phyloP scores from a whole-genome alignment of 805 yeast genomes.

The Scheffersomyces coipomensis region DNA sequence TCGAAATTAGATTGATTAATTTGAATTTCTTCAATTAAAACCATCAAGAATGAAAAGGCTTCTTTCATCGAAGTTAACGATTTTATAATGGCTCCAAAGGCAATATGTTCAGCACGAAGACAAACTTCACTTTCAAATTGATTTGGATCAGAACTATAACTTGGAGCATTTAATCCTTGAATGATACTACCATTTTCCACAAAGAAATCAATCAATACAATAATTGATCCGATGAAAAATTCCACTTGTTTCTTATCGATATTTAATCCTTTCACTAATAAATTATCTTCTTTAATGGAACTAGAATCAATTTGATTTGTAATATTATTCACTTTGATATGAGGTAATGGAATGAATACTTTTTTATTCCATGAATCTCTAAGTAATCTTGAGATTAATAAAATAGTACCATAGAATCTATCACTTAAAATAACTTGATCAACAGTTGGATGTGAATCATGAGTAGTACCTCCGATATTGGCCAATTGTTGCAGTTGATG shows the following conservation, averaged over 20 bases:
- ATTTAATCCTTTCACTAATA: constrained; percentile 43
- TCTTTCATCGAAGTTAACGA: constrained; percentile 79
- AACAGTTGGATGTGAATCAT: constrained; percentile 39
- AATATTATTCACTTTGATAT: constrained; percentile 30
- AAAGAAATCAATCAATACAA: constrained; percentile 69
- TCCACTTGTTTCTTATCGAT: constrained; percentile 56
- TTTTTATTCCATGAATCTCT: constrained; percentile 76
- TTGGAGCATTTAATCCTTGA: constrained; percentile 61
- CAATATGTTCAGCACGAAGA: constrained; percentile 87
- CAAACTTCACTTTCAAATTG: constrained; percentile 63
- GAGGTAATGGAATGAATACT: constrained; percentile 54
- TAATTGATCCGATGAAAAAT: constrained; percentile 66
- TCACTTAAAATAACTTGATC: constrained; percentile 88
- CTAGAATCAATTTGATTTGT: constrained; percentile 37
- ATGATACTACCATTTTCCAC: constrained; percentile 60
- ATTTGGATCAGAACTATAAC: constrained; percentile 47
- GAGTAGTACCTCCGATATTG: constrained; percentile 10
- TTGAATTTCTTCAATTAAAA: constrained; percentile 71
- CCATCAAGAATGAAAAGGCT: constrained; percentile 83
- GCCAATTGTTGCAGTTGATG: constrained; percentile 14
- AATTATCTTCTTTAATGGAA: constrained; percentile 43
- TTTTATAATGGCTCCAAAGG: constrained; percentile 73
- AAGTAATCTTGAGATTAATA: constrained; percentile 74
- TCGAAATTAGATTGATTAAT: constrained; percentile 44
- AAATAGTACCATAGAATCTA: constrained; percentile 83